Conservation (phyloP, 768 basidiomycete genomes). For the Lyophyllum shimeji region DNA sequence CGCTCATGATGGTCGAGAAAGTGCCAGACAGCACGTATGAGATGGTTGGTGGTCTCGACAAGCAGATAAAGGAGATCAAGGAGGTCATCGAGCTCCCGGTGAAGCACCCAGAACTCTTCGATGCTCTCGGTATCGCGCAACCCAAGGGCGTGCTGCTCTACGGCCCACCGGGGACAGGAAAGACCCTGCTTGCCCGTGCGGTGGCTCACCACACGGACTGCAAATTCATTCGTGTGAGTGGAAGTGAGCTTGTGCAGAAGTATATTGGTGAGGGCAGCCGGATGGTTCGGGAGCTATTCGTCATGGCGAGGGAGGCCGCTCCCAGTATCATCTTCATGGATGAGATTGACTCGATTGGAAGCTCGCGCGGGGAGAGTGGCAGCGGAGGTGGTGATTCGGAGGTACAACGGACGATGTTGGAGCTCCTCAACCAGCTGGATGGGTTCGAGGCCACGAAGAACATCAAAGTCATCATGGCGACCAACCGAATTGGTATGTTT, state of each 20-base stretch:
- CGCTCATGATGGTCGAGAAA: constrained; percentile 99
- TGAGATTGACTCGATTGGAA: constrained; percentile 97
- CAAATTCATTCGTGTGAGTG: constrained; percentile 94
- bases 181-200: constrained; percentile 92
- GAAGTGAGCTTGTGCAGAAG: constrained; percentile 94
- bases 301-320: constrained; percentile 97
- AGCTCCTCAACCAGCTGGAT: constrained; percentile 85
- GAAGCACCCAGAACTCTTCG: constrained; percentile 96
- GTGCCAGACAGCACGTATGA: constrained; percentile 99
- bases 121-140: constrained; percentile 93
- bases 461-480: constrained; percentile 96
- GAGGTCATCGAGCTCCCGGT: constrained; percentile 98
- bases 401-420: constrained; percentile 90
- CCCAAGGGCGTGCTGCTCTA: constrained; percentile 96
- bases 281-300: constrained; percentile 97
- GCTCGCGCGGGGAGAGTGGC: constrained; percentile 88
- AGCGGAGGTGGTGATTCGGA: constrained; percentile 88
- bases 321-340: constrained; percentile 99
- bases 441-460: constrained; percentile 97
- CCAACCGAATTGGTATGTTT: constrained; percentile 84
- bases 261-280: constrained; percentile 96
- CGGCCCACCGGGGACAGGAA: constrained; percentile 95
- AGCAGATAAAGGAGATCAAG: constrained; percentile 94
- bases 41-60: constrained; percentile 97
- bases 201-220: constrained; percentile 98